Evolutionary conservation across 2,329 filamentous ascomycete genomes (phyloP).

Genomic region (Fusarium anguioides): DNA sequence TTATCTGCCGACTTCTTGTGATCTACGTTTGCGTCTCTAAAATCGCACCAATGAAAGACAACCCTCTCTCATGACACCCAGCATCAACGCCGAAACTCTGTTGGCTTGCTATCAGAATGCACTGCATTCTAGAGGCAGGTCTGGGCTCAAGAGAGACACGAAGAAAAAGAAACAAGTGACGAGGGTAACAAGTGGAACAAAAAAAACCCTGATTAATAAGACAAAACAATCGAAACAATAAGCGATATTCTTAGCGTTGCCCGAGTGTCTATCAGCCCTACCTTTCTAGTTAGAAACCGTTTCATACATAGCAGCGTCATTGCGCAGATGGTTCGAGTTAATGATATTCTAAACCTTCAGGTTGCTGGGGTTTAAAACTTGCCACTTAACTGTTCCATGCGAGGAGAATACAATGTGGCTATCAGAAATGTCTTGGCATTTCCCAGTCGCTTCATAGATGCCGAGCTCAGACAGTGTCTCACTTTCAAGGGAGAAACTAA

Average conservation of each 20-base stretch:
- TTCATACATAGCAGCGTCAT: neutral
- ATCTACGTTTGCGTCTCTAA: neutral
- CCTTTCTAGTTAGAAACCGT: neutral
- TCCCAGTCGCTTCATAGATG: neutral
- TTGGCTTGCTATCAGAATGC: neutral
- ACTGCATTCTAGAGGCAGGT: neutral
- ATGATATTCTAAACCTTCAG: neutral
- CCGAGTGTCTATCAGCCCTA: constrained; percentile 14
- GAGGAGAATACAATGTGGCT: neutral
- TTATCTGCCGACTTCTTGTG: constrained; percentile 11
- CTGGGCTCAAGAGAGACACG: constrained; percentile 10
- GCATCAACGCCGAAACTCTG: neutral
- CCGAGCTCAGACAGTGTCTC: neutral
- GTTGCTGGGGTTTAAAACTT: neutral
- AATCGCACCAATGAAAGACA: neutral
- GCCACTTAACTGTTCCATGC: neutral
- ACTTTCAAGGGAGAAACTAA: neutral
- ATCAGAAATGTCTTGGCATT: constrained; percentile 16
- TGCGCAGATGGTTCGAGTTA: neutral
- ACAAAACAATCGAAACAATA: constrained; percentile 7
- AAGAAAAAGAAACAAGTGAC: constrained; percentile 12
- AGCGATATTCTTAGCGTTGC: constrained; percentile 15
- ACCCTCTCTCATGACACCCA: neutral
- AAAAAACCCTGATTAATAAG: neutral
- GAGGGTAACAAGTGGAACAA: neutral